Conservation (phyloP, 1,284 basidiomycete genomes). For the Mycosarcoma mackinlayi region DNA sequence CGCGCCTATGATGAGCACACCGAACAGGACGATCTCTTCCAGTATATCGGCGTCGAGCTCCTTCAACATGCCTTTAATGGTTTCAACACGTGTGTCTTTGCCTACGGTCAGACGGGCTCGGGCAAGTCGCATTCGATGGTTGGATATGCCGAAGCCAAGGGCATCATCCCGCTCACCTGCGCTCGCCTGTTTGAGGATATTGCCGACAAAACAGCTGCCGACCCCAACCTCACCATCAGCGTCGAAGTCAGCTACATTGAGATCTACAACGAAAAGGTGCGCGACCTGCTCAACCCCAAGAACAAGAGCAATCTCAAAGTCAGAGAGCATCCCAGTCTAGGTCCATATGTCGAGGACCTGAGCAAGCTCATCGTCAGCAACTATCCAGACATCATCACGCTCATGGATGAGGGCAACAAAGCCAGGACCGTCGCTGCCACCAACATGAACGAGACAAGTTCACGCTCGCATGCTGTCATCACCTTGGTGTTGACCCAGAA, state of each 20-base stretch:
- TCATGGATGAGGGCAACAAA: slow-evolving; percentile 99
- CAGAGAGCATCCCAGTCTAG: slow-evolving; percentile 86
- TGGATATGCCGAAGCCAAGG: slow-evolving; percentile 86
- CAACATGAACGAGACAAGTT: slow-evolving; percentile 66
- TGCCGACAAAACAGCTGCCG: slow-evolving; percentile 73
- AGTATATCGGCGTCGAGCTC: slow-evolving; percentile 92
- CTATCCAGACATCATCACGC: slow-evolving; percentile 94
- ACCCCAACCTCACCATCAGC: slow-evolving; percentile 81
- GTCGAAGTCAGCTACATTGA: slow-evolving; percentile 99
- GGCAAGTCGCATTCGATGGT: slow-evolving; percentile 55
- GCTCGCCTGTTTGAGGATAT: slow-evolving; percentile 89
- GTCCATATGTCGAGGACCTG: slow-evolving; percentile 95
- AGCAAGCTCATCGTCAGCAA: slow-evolving; percentile 90
- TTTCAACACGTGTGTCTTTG: slow-evolving; percentile 80
- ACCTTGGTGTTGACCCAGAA: slow-evolving; percentile 62
- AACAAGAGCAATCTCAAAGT: slow-evolving; percentile 95
- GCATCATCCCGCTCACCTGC: slow-evolving; percentile 95
- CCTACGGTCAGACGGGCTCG: slow-evolving; percentile 64
- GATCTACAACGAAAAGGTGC: slow-evolving; percentile 83
- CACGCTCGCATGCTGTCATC: slow-evolving; percentile 64
- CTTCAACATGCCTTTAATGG: slow-evolving; percentile 94
- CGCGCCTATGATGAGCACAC: slow-evolving; percentile 62
- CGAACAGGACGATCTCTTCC: slow-evolving; percentile 80
- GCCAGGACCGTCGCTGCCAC: slow-evolving; percentile 67
- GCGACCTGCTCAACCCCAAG: slow-evolving; percentile 95